A percentile compares a stretch with the other conserved stretches of the same genome.
These are phyloP conservation scores for Aotearoamyces nothofagi DNA, from an alignment of 2,329 filamentous ascomycete genomes.

Conservation along the genomic window DNA sequence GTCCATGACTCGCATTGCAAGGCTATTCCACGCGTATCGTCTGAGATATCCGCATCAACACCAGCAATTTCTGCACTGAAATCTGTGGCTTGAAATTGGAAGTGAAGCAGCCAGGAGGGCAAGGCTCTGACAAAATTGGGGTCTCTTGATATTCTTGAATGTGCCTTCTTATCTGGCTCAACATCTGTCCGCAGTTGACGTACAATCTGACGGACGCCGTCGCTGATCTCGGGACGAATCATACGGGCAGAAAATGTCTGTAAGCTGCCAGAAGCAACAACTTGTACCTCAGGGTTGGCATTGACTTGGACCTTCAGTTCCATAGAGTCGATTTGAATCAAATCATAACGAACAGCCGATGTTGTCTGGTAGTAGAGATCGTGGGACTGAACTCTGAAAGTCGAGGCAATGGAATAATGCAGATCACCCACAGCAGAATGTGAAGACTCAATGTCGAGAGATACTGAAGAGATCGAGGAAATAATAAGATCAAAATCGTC, in stretches of 20 bases:
- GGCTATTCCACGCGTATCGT: constrained; percentile 67
- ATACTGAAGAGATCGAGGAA: constrained; percentile 85
- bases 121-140: constrained; percentile 62
- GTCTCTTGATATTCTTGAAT: no score
- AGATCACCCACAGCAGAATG: constrained; percentile 72
- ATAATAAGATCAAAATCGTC: constrained; percentile 93
- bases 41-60: constrained; percentile 68
- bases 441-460: constrained; percentile 87
- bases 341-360: constrained; percentile 65
- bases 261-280: constrained; percentile 63
- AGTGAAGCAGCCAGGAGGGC: constrained; percentile 72
- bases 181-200: constrained; percentile 63
- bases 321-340: constrained; percentile 75
- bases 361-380: constrained; percentile 90
- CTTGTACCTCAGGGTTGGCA: constrained; percentile 72
- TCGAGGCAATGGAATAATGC: constrained; percentile 75
- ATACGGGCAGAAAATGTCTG: constrained; percentile 83
- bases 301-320: constrained; percentile 77
- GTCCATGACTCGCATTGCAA: constrained; percentile 80
- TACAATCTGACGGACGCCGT: constrained; percentile 83
- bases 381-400: constrained; percentile 71
- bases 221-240: constrained; percentile 81
- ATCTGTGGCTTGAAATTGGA: constrained; percentile 73
- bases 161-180: constrained; percentile 43
- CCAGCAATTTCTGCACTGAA: constrained; percentile 87